phyloP scores from a whole-genome alignment of 331 rosid species.

The Rhamnella rubrinervis region DNA sequence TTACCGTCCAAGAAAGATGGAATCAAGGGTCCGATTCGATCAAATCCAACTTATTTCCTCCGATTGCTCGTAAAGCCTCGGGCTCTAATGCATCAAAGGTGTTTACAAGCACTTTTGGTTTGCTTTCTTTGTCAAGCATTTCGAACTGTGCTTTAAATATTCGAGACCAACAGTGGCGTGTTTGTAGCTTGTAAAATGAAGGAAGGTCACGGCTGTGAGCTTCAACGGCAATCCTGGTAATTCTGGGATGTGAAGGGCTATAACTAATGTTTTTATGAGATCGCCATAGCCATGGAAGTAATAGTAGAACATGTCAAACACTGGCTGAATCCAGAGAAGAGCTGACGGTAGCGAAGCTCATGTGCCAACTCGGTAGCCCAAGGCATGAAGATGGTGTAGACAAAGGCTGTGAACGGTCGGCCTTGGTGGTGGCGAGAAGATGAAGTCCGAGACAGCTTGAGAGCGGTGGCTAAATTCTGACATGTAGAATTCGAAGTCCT shows the following conservation, averaged over 20 bases:
- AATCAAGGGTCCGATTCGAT: conserved; percentile 8
- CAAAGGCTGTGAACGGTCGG: conserved; percentile 28
- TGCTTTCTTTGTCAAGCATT: conserved; percentile 18
- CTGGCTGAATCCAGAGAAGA: conserved; percentile 5
- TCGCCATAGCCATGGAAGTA: conserved; percentile 1
- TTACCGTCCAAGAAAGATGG: background rate
- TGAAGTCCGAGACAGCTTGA: conserved; percentile 9
- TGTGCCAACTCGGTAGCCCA: conserved; percentile 34
- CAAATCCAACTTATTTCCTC: background rate
- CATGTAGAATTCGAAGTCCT: background rate
- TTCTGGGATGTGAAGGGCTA: background rate
- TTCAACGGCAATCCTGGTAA: background rate
- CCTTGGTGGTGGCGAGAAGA: conserved; percentile 12
- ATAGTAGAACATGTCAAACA: background rate
- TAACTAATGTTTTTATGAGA: background rate
- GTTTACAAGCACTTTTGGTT: conserved; percentile 45
- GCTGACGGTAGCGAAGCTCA: background rate
- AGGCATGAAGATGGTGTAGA: conserved; percentile 39
- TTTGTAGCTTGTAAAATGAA: conserved; percentile 6
- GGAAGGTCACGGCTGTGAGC: background rate
- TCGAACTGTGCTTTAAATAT: conserved; percentile 33
- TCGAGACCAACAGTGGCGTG: conserved; percentile 12
- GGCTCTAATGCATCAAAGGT: conserved; percentile 51
- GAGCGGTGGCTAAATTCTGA: conserved; percentile 16
- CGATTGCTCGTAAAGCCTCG: conserved; percentile 38